Evolutionary conservation across 1,139 yeast genomes (phyloP).

Genomic region (Oligophagozyma castellii): DNA sequence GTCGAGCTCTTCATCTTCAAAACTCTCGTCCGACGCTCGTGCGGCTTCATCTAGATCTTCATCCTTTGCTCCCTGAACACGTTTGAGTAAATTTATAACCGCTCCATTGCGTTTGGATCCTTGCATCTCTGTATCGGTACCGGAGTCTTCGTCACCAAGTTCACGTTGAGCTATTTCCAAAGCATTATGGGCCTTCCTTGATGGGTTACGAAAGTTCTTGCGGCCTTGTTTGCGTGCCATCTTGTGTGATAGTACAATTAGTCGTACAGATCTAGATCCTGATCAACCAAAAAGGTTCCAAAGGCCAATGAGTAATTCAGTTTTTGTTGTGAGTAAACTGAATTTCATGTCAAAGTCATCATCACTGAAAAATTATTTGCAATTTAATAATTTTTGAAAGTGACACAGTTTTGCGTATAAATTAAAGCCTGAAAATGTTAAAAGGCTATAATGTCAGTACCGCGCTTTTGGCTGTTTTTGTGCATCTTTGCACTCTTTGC

Average conservation of each 20-base stretch:
- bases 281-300: no score
- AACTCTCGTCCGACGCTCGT: constrained; percentile 30
- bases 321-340: no score
- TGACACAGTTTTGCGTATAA: no score
- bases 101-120: constrained; percentile 21
- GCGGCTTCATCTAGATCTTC: constrained; percentile 26
- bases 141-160: constrained; percentile 25
- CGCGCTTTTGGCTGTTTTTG: constrained; percentile 25
- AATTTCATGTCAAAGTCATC: no score
- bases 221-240: constrained; percentile 23
- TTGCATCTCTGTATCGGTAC: constrained; percentile 24
- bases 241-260: no score
- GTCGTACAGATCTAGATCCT: no score
- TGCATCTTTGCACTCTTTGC: constrained; percentile 84
- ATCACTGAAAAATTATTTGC: no score
- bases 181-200: constrained; percentile 33
- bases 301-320: no score
- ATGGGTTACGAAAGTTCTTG: constrained; percentile 20
- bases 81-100: constrained; percentile 28
- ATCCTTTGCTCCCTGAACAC: constrained; percentile 9
- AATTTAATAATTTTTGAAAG: no score
- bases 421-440: no score
- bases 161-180: constrained; percentile 35
- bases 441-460: constrained; percentile 22
- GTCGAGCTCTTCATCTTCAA: constrained; percentile 59